Conservation (phyloP, 164 flowering plant species). For the Pachysandra terminalis region DNA sequence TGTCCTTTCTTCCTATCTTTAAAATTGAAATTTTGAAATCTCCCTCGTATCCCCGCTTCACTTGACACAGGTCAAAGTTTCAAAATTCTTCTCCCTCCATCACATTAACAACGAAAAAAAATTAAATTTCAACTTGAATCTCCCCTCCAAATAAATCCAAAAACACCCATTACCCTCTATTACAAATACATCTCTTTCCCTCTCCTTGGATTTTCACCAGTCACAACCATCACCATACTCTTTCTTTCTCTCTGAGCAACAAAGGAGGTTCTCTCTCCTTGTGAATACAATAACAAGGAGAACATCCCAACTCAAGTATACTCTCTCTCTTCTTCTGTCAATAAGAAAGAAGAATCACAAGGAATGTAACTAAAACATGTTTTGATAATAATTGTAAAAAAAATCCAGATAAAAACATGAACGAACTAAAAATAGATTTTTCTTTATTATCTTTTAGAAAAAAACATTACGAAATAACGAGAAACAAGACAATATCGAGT, state of each 20-base stretch:
- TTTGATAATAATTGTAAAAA: too few species aligned
- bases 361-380: too few species aligned
- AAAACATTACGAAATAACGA: not conserved
- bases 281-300: conserved; percentile 19
- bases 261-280: conserved; percentile 1
- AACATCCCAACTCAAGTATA: conserved; percentile 6
- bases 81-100: not conserved
- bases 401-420: too few species aligned
- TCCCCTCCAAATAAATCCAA: conserved; percentile 25
- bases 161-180: conserved; percentile 2
- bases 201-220: not conserved
- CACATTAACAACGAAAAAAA: not conserved
- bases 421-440: not conserved
- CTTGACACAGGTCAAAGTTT: too few species aligned
- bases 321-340: not conserved
- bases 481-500: not conserved
- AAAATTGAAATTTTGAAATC: conserved; percentile 8
- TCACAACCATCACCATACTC: conserved; percentile 7
- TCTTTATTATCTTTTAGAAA: too few species aligned
- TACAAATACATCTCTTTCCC: conserved; percentile 7
- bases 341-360: conserved; percentile 10
- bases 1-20: too few species aligned
- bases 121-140: not conserved
- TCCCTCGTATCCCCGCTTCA: conserved; percentile 9
- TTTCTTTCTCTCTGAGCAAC: conserved; percentile 6